Evolutionary conservation across 1,139 yeast species (phyloP).

Genomic region (Hanseniaspora sp.): DNA sequence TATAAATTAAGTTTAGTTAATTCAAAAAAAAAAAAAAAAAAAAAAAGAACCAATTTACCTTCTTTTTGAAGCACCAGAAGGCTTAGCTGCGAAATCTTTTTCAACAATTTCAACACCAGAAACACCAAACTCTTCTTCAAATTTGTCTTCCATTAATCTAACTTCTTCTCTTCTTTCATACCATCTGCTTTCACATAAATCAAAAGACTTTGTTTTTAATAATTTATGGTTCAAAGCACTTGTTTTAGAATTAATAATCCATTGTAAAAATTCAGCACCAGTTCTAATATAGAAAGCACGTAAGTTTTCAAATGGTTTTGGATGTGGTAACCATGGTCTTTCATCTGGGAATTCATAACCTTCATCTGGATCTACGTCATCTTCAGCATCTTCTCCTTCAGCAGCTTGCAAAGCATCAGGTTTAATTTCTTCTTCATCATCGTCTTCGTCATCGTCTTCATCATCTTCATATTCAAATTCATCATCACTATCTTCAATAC

Average conservation of each 20-base stretch:
- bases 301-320: constrained; percentile 82
- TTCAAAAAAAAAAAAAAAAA: background rate
- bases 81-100: constrained; percentile 43
- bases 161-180: constrained; percentile 97
- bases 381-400: constrained; percentile 49
- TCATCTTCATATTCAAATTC: constrained; percentile 59
- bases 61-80: constrained; percentile 26
- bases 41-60: constrained; percentile 18
- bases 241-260: constrained; percentile 76
- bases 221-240: constrained; percentile 85
- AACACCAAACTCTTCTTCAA: constrained; percentile 86
- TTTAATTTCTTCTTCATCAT: constrained; percentile 42
- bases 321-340: constrained; percentile 95
- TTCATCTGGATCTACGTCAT: constrained; percentile 44
- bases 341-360: constrained; percentile 76
- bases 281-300: constrained; percentile 78
- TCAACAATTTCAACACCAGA: constrained; percentile 67
- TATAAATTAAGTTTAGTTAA: background rate
- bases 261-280: constrained; percentile 75
- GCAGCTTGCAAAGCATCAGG: constrained; percentile 42
- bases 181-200: constrained; percentile 87
- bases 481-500: constrained; percentile 46
- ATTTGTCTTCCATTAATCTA: constrained; percentile 72
- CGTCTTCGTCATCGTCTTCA: constrained; percentile 53
- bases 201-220: constrained; percentile 80